Conservation (phyloP, 371 early-diverging fungal genomes). For the Sporodiniella umbellata region DNA sequence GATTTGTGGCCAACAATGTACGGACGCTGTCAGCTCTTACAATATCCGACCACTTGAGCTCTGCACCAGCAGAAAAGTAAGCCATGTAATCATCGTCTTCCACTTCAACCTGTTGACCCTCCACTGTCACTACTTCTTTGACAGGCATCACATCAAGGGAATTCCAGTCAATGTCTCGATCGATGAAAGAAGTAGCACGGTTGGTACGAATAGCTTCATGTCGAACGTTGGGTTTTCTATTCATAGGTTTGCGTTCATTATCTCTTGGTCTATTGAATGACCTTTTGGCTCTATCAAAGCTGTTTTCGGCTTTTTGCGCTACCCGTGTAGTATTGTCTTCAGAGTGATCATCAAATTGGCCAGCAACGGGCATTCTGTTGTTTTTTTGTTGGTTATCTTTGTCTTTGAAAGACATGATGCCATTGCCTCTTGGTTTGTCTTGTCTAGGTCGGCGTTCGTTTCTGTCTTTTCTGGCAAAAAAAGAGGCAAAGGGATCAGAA, state of each 20-base stretch:
- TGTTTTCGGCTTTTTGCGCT: conserved; percentile 1
- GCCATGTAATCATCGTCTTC: conserved; percentile 30
- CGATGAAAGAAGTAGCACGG: conserved; percentile 39
- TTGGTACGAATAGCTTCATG: conserved; percentile 21
- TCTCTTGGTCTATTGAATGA: neutral
- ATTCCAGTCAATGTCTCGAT: conserved; percentile 45
- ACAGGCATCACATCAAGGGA: conserved; percentile 9
- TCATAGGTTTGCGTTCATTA: conserved; percentile 3
- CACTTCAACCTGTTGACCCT: conserved; percentile 8
- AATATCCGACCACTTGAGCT: conserved; percentile 16
- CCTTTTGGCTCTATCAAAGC: neutral
- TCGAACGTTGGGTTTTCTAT: conserved; percentile 6
- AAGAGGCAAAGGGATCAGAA: conserved; percentile 36
- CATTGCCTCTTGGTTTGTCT: conserved; percentile 1
- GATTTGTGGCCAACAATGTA: conserved; percentile 34
- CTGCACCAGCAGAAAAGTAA: conserved; percentile 25
- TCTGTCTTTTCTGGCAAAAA: conserved; percentile 14
- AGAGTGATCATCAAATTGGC: conserved; percentile 28
- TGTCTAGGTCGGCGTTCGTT: conserved; percentile 7
- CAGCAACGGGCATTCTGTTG: conserved; percentile 1
- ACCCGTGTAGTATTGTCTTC: neutral
- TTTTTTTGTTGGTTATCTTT: conserved; percentile 11
- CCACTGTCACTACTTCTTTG: conserved; percentile 1
- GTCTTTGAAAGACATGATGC: conserved; percentile 5
- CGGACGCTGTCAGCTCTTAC: conserved; percentile 16